Conservation (phyloP, 768 basidiomycete genomes). For the Pisolithus marmoratus region DNA sequence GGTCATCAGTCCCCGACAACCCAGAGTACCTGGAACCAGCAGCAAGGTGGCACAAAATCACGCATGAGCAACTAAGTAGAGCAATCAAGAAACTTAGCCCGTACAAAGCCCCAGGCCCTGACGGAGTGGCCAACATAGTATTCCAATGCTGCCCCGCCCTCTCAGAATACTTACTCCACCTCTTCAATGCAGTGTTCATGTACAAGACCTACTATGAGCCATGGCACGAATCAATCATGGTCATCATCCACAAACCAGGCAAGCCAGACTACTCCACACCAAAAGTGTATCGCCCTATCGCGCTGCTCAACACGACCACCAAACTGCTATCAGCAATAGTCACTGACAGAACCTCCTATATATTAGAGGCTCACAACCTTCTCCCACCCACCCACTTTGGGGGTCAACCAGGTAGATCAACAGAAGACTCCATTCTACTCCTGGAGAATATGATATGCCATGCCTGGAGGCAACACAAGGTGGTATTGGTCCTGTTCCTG, state of each 20-base stretch:
- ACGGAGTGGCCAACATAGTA: constrained; percentile 20
- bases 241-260: constrained; percentile 32
- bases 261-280: constrained; percentile 28
- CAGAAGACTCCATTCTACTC: not conserved
- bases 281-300: constrained; percentile 34
- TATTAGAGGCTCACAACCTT: constrained; percentile 26
- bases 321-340: constrained; percentile 25
- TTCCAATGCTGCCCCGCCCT: constrained; percentile 12
- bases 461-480: not conserved
- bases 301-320: constrained; percentile 25
- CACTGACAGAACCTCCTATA: constrained; percentile 15
- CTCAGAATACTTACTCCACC: not conserved
- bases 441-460: not conserved
- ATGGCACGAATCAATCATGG: constrained; percentile 22
- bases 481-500: not conserved
- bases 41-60: not conserved
- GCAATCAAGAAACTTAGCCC: constrained; percentile 7
- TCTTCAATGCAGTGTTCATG: constrained; percentile 10
- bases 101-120: constrained; percentile 19
- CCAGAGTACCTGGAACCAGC: constrained; percentile 5
- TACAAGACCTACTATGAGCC: constrained; percentile 5
- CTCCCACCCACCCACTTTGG: constrained; percentile 20
- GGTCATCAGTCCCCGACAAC: not conserved
- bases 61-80: constrained; percentile 2
- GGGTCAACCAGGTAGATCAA: not conserved